A percentile compares a stretch with the other conserved stretches of the same genome.
These are phyloP conservation scores for Podila minutissima DNA, from an alignment of 192 early-diverging fungal genomes.

Conservation along the genomic window DNA sequence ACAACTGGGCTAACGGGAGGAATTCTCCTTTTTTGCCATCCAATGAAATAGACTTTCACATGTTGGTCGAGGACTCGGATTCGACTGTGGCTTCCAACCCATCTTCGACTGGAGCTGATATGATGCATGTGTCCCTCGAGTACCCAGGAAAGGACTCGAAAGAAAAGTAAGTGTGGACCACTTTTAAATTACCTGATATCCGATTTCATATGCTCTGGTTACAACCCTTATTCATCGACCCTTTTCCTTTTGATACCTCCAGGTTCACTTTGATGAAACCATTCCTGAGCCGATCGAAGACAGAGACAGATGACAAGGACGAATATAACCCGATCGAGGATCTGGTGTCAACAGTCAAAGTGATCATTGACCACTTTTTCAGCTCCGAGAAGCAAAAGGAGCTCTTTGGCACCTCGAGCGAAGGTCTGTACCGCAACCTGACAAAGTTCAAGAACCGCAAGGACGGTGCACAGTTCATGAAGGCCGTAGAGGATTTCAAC, in stretches of 20 bases:
- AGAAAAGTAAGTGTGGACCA: slow-evolving; percentile 45
- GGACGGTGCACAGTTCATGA: slow-evolving; percentile 70
- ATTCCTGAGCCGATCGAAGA: slow-evolving; percentile 49
- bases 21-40: not conserved
- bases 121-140: slow-evolving; percentile 47
- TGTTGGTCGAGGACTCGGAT: slow-evolving; percentile 52
- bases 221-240: not conserved
- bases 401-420: slow-evolving; percentile 68
- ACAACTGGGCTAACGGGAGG: not conserved
- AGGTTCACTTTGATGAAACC: slow-evolving; percentile 61
- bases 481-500: slow-evolving; percentile 80
- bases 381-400: slow-evolving; percentile 52
- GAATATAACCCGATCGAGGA: slow-evolving; percentile 91
- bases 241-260: not conserved
- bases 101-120: slow-evolving; percentile 39
- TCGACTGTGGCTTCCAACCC: slow-evolving; percentile 49
- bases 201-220: slow-evolving; percentile 38
- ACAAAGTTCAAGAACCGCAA: slow-evolving; percentile 81
- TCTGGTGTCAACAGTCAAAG: slow-evolving; percentile 71
- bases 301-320: slow-evolving; percentile 63
- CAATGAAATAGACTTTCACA: slow-evolving; percentile 22
- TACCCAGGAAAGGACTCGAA: slow-evolving; percentile 52
- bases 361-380: slow-evolving; percentile 74
- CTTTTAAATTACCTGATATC: slow-evolving; percentile 21
- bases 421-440: slow-evolving; percentile 79